Evolutionary conservation across 139 green algal species (phyloP), one percentile per base, ranked within the genome.

Genomic region (Picochlorum sp.): DNA sequence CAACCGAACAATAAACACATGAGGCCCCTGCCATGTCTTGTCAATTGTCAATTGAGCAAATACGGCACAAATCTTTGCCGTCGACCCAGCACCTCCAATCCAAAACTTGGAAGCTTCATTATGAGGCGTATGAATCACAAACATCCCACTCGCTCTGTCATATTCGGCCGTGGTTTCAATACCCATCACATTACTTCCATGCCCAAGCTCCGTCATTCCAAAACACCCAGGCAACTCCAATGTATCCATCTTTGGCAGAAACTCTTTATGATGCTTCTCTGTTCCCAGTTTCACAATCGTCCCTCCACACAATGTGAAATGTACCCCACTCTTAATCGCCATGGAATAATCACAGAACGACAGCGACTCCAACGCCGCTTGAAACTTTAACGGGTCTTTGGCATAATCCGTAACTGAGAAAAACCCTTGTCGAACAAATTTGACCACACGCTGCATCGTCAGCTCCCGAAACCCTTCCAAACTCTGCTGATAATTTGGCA

Each of bases 1-100:
- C 49, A 96, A 74, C 68, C 83, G 82, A 38, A 95, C 86, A 38
- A 94, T 72, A 70, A 96, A 96, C 20, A 95, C 89, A 57, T 96
- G 90, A 13, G 87, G 84, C 7, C 90, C 90, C 84, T 93, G 30
- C 71, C 79, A 90, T 52, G 78, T 66, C 41, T 82, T 83, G 20
- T 68, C 45, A 20, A 94, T 77, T 11, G 79, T 87, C 49, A 95
- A 78, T 78, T 95, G 88, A 4, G 88, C 88, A 81, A 95, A 95
- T 45, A 89, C 81, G 16, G 79, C 67, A 67, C 71, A 86, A 9
- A 85, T 67, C 49, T 83, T 77, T 54, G 77, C 78, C 18, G 81
- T 83, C 49, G 80, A 66, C 2, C 66, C 84, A 26, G 78, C 78
- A 9, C 84, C 84, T 60, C 84, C 84, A 45, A 90, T 89, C 86